These are phyloP conservation scores for Lactarius pseudohatsudake DNA, from an alignment of 768 basidiomycete genomes.

Conservation along the genomic window DNA sequence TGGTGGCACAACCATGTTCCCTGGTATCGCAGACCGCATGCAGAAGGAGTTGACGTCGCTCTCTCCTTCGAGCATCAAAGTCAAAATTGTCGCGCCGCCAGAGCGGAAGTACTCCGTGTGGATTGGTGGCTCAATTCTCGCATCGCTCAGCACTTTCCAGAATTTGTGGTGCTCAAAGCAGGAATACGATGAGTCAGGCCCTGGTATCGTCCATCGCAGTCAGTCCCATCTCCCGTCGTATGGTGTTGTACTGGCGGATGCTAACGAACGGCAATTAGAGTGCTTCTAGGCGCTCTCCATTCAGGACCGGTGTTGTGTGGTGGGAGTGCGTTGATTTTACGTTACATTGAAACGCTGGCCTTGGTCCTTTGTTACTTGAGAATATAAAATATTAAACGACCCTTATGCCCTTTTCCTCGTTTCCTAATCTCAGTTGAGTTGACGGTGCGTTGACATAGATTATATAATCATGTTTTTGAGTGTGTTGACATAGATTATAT, in stretches of 20 bases:
- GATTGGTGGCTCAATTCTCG: constrained; percentile 85
- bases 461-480: neutral
- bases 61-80: constrained; percentile 87
- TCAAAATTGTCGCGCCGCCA: constrained; percentile 91
- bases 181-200: constrained; percentile 86
- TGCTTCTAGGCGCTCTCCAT: neutral
- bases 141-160: constrained; percentile 93
- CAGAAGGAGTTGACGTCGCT: constrained; percentile 88
- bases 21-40: constrained; percentile 94
- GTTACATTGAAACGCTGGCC: neutral
- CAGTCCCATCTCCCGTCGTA: constrained; percentile 1
- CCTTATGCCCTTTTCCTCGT: constrained; percentile 4
- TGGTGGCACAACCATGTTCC: constrained; percentile 71
- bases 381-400: constrained; percentile 7
- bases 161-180: constrained; percentile 93
- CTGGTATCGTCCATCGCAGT: constrained; percentile 79
- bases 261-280: neutral
- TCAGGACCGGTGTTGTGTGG: neutral
- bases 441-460: neutral
- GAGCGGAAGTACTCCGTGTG: constrained; percentile 96
- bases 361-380: constrained; percentile 3
- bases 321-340: neutral
- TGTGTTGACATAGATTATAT: too few species aligned
- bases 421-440: neutral
- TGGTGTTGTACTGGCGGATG: neutral